A percentile compares a stretch with the other conserved stretches of the same genome.
Conservation (phyloP, 306 rosid genomes). For the Medicago truncatula region MtrunA17r5.0-ANR NC_053042.1:12811001-12811500, state of each 20-base stretch:
- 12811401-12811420: conserved; percentile 23
- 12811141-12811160: conserved; percentile 82
- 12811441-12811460: conserved; percentile 47
- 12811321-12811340: conserved; percentile 53
- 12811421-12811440: not conserved
- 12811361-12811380: conserved; percentile 83
- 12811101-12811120: not conserved
- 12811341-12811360: conserved; percentile 32
- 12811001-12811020: conserved; percentile 90
- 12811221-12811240: conserved; percentile 81
- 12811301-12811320: conserved; percentile 50
- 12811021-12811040: conserved; percentile 78
- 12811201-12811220: conserved; percentile 76
- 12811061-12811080: conserved; percentile 12
- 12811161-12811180: conserved; percentile 85
- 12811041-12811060: conserved; percentile 89
- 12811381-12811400: conserved; percentile 77
- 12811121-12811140: conserved; percentile 60
- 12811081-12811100: not conserved
- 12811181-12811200: conserved; percentile 65
- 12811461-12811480: conserved; percentile 2
- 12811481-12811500: conserved; percentile 57
- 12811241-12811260: conserved; percentile 88
- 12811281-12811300: conserved; percentile 45
- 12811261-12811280: conserved; percentile 70